Conservation (phyloP, 148 eudicot species). For the Fagopyrum tataricum region DNA sequence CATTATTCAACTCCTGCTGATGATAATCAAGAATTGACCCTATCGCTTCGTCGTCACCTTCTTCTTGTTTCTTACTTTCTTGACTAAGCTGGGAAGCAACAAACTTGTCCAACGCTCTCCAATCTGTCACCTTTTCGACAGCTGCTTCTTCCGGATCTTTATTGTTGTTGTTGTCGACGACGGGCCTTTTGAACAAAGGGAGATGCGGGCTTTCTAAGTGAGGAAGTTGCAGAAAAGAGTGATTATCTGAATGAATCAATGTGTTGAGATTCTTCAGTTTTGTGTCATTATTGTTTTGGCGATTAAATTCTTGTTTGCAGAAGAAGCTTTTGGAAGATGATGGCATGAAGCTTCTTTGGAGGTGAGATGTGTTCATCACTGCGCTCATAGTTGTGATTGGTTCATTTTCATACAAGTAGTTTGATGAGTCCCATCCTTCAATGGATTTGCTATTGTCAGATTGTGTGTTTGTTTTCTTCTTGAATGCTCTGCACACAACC, state of each 20-base stretch:
- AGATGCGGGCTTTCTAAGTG: slow-evolving; percentile 72
- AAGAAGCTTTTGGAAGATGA: slow-evolving; percentile 23
- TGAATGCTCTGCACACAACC: slow-evolving; percentile 50
- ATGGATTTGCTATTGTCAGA: slow-evolving; percentile 22
- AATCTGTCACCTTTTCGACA: slow-evolving; percentile 43
- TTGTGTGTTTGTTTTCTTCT: slow-evolving; percentile 34
- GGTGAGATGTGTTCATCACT: slow-evolving; percentile 29
- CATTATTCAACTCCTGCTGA: slow-evolving; percentile 7
- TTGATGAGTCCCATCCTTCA: slow-evolving; percentile 26
- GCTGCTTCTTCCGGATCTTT: background rate
- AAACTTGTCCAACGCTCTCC: slow-evolving; percentile 79
- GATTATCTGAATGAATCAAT: slow-evolving; percentile 32
- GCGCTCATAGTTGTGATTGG: slow-evolving; percentile 31
- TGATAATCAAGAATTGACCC: slow-evolving; percentile 16
- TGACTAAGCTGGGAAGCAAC: slow-evolving; percentile 87
- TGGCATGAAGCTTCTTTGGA: slow-evolving; percentile 11
- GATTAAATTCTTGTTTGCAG: slow-evolving; percentile 64
- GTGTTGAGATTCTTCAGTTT: background rate
- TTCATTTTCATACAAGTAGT: slow-evolving; percentile 26
- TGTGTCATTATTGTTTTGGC: background rate
- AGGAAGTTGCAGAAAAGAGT: slow-evolving; percentile 62
- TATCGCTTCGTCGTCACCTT: slow-evolving; percentile 14
- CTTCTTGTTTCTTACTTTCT: slow-evolving; percentile 19
- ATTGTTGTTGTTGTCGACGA: slow-evolving; percentile 13
- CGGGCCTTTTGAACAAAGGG: slow-evolving; percentile 34